Conservation (phyloP, 345 rosid species). For the Rhodamnia rubescens region DNA sequence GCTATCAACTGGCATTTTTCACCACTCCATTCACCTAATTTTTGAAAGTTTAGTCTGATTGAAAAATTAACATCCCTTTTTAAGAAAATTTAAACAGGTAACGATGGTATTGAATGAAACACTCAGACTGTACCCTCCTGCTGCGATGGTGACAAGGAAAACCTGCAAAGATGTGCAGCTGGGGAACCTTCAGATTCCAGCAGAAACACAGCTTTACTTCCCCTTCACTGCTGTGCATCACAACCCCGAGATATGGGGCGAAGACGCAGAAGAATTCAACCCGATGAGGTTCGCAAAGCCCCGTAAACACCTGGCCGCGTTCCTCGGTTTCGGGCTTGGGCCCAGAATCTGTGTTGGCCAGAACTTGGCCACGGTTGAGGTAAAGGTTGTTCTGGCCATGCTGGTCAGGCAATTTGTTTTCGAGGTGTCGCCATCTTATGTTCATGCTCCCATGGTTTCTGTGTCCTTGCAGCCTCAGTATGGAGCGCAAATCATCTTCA, state of each 20-base stretch:
- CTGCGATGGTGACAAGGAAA: conserved; percentile 32
- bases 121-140: conserved; percentile 65
- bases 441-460: conserved; percentile 53
- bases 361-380: conserved; percentile 35
- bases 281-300: conserved; percentile 7
- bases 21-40: neutral
- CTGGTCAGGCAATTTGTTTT: conserved; percentile 36
- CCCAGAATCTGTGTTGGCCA: conserved; percentile 48
- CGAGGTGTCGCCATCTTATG: conserved; percentile 43
- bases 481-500: conserved; percentile 56
- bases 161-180: conserved; percentile 24
- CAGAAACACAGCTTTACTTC: conserved; percentile 41
- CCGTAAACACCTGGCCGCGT: conserved; percentile 26
- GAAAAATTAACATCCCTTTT: neutral
- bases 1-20: neutral
- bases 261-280: conserved; percentile 55
- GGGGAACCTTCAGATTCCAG: conserved; percentile 47
- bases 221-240: conserved; percentile 37
- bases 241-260: conserved; percentile 57
- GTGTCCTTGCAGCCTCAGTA: conserved; percentile 47
- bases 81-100: conserved; percentile 24
- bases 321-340: conserved; percentile 46
- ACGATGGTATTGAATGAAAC: conserved; percentile 59
- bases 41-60: neutral
- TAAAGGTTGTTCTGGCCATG: conserved; percentile 45